Evolutionary conservation across 306 rosid genomes (phyloP).

Genomic region (Pyrus betulifolia): DNA sequence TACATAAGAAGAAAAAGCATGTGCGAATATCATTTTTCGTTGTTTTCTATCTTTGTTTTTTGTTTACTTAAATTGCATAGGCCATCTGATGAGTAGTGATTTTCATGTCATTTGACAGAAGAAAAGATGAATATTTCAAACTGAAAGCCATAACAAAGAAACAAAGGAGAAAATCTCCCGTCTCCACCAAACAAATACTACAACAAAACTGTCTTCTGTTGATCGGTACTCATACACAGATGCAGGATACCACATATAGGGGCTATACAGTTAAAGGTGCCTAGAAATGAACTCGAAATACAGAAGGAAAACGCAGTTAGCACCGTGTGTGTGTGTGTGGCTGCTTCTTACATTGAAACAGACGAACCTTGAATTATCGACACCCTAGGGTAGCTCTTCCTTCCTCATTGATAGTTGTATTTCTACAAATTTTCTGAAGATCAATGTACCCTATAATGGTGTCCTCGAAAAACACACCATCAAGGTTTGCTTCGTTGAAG

Average conservation of each 20-base stretch:
- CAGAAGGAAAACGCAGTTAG: background rate
- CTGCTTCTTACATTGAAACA: background rate
- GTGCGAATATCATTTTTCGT: background rate
- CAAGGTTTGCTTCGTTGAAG: conserved; percentile 64
- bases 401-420: conserved; percentile 45
- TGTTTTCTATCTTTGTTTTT: too few relatives aligned
- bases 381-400: conserved; percentile 78
- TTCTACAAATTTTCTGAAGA: conserved; percentile 82
- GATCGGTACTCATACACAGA: background rate
- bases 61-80: background rate
- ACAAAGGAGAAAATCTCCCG: background rate
- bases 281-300: background rate
- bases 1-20: background rate
- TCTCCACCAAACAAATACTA: background rate
- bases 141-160: background rate
- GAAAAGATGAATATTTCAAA: background rate
- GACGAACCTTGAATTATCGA: conserved; percentile 21
- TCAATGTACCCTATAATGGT: conserved; percentile 90
- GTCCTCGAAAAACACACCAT: conserved; percentile 76
- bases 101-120: background rate
- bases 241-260: background rate
- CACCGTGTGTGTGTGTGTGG: background rate
- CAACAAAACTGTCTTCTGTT: background rate
- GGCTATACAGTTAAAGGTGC: background rate
- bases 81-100: background rate